Percentiles rank a stretch among this genome's conserved stretches.
Conservation (phyloP, 2,329 filamentous ascomycete species). For the Pseudocercospora crystallina region DNA sequence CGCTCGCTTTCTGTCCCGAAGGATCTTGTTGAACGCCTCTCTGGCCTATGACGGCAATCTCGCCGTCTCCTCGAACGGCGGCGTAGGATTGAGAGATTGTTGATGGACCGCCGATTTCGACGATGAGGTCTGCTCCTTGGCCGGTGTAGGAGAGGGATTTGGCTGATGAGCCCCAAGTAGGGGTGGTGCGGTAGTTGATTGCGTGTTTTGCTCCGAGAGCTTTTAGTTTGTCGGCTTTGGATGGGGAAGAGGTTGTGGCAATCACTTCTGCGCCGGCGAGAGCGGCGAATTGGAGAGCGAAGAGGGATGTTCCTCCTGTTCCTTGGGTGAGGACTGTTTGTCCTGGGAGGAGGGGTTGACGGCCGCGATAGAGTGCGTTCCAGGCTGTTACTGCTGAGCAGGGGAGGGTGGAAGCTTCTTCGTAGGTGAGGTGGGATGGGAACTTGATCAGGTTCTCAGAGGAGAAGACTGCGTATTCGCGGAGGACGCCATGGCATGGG, state of each 20-base stretch:
- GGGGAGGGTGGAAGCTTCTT: slow-evolving; percentile 60
- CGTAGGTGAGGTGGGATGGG: slow-evolving; percentile 56
- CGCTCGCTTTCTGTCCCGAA: too few species aligned
- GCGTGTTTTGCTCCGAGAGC: slow-evolving; percentile 49
- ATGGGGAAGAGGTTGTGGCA: slow-evolving; percentile 51
- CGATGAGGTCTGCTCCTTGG: slow-evolving; percentile 57
- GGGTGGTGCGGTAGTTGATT: slow-evolving; percentile 53
- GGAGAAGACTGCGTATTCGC: not conserved
- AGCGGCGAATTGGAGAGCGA: slow-evolving; percentile 55
- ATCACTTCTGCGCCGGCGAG: slow-evolving; percentile 54
- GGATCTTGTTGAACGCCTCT: not conserved
- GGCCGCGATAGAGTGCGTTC: slow-evolving; percentile 53
- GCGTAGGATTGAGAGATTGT: not conserved
- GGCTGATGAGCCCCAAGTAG: slow-evolving; percentile 52
- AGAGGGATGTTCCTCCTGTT: slow-evolving; percentile 64
- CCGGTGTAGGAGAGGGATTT: slow-evolving; percentile 43
- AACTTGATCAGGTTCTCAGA: slow-evolving; percentile 50
- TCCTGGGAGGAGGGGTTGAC: slow-evolving; percentile 15
- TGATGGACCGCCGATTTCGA: slow-evolving; percentile 52
- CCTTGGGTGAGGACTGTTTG: slow-evolving; percentile 61
- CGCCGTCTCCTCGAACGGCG: not conserved
- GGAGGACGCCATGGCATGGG: too few species aligned
- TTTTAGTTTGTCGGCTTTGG: slow-evolving; percentile 44
- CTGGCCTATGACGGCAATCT: not conserved
- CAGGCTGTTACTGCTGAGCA: slow-evolving; percentile 59